Evolutionary conservation across 805 yeast species (phyloP).

Genomic region (Saccharomycopsis javanensis): DNA sequence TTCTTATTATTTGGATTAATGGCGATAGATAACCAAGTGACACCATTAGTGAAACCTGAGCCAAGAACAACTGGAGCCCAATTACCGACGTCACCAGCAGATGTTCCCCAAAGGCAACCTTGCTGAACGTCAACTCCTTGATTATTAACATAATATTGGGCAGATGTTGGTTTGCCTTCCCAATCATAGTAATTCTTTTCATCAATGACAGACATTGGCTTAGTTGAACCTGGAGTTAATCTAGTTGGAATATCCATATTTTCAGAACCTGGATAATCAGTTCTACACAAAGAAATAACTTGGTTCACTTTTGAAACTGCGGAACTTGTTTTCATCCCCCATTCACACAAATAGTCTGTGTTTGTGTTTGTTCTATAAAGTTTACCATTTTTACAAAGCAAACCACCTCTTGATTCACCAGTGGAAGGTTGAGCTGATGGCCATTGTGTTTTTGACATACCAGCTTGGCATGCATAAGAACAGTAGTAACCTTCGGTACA

Average conservation of each 20-base stretch:
- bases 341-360: conserved; percentile 65
- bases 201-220: conserved; percentile 72
- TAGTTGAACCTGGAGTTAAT: conserved; percentile 52
- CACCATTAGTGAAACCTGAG: conserved; percentile 55
- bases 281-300: conserved; percentile 86
- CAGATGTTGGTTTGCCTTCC: conserved; percentile 75
- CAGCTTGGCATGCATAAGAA: conserved; percentile 96
- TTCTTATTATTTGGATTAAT: conserved; percentile 63
- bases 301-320: conserved; percentile 48
- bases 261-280: conserved; percentile 99
- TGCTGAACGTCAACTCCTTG: conserved; percentile 87
- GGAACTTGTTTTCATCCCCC: conserved; percentile 53
- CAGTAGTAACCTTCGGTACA: conserved; percentile 91
- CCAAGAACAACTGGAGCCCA: conserved; percentile 83
- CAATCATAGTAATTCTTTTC: conserved; percentile 68
- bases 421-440: conserved; percentile 76
- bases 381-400: conserved; percentile 72
- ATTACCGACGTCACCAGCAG: conserved; percentile 80
- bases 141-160: conserved; percentile 95
- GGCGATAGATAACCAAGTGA: conserved; percentile 58
- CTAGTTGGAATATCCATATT: conserved; percentile 94
- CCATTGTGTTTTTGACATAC: conserved; percentile 99
- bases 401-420: conserved; percentile 94
- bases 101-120: conserved; percentile 90
- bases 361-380: conserved; percentile 70